Conservation (phyloP, 768 basidiomycete genomes). For the Rhizopogon sp. region DNA sequence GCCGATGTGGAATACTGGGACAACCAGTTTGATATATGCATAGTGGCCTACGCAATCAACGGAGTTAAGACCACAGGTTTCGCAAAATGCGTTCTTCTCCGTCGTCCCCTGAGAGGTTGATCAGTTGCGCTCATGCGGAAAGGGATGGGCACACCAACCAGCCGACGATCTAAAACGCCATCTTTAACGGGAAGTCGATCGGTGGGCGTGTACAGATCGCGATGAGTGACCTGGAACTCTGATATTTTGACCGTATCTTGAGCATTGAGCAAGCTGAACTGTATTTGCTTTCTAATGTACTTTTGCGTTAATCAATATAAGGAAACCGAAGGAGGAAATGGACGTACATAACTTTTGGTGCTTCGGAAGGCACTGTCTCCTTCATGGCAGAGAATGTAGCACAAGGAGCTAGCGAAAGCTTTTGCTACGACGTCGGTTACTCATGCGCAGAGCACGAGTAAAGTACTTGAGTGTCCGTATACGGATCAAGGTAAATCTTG, state of each 20-base stretch:
- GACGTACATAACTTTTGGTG: conserved; percentile 78
- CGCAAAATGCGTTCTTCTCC: conserved; percentile 88
- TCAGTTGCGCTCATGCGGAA: neutral
- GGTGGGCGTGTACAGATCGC: conserved; percentile 83
- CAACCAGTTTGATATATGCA: conserved; percentile 94
- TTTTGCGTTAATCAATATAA: conserved; percentile 6
- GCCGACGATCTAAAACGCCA: conserved; percentile 88
- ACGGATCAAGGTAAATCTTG: neutral
- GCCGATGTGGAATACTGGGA: conserved; percentile 98
- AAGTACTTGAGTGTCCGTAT: neutral
- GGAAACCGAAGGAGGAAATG: neutral
- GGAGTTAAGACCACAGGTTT: conserved; percentile 88
- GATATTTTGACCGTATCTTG: conserved; percentile 95
- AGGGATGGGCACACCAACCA: conserved; percentile 46
- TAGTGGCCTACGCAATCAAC: conserved; percentile 98
- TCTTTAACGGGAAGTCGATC: conserved; percentile 84
- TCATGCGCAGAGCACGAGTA: neutral
- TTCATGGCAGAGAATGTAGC: conserved; percentile 42
- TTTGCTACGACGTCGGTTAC: neutral
- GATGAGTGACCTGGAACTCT: conserved; percentile 92
- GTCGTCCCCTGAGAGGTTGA: conserved; percentile 73
- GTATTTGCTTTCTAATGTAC: conserved; percentile 77
- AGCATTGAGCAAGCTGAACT: conserved; percentile 90
- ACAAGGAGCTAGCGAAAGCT: neutral
- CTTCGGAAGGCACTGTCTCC: conserved; percentile 73